Percentiles rank a stretch among this genome's conserved stretches.
Evolutionary conservation across 768 basidiomycete species (phyloP).

Genomic region (Saitozyma podzolica): DNA sequence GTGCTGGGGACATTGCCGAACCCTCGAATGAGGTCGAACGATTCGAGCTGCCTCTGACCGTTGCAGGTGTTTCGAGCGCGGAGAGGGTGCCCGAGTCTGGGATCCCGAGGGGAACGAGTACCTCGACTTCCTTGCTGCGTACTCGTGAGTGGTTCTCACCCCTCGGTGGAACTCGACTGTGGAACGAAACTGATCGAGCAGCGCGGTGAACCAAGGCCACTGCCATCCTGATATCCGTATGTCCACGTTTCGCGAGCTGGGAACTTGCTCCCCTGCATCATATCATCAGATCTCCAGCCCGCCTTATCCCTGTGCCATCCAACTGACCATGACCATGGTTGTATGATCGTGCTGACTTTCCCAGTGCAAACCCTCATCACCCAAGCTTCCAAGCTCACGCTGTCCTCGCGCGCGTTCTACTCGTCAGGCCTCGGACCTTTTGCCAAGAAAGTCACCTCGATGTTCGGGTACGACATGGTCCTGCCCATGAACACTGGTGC

Average conservation of each 20-base stretch:
- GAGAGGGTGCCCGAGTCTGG: slow-evolving; percentile 75
- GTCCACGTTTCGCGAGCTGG: slow-evolving; percentile 2
- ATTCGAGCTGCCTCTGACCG: not conserved
- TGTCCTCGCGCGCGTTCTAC: slow-evolving; percentile 95
- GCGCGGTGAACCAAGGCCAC: slow-evolving; percentile 82
- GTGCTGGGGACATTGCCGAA: no score
- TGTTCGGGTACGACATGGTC: slow-evolving; percentile 92
- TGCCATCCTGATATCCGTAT: slow-evolving; percentile 35
- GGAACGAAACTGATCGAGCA: slow-evolving; percentile 45
- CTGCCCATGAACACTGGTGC: slow-evolving; percentile 99
- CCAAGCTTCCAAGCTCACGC: slow-evolving; percentile 85
- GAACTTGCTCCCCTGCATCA: not conserved
- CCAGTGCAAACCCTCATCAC: slow-evolving; percentile 77
- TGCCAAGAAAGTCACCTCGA: slow-evolving; percentile 74
- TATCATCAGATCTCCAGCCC: not conserved
- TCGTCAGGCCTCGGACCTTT: slow-evolving; percentile 88
- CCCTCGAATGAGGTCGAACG: not conserved
- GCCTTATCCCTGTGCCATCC: slow-evolving; percentile 10
- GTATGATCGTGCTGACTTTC: slow-evolving; percentile 69
- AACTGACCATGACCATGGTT: slow-evolving; percentile 62
- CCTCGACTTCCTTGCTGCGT: slow-evolving; percentile 97
- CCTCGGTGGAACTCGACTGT: not conserved
- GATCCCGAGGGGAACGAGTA: slow-evolving; percentile 94
- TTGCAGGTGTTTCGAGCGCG: slow-evolving; percentile 75
- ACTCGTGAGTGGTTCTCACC: slow-evolving; percentile 66